Evolutionary conservation across 768 basidiomycete species (phyloP).

Genomic region (Podaxis sp.): DNA sequence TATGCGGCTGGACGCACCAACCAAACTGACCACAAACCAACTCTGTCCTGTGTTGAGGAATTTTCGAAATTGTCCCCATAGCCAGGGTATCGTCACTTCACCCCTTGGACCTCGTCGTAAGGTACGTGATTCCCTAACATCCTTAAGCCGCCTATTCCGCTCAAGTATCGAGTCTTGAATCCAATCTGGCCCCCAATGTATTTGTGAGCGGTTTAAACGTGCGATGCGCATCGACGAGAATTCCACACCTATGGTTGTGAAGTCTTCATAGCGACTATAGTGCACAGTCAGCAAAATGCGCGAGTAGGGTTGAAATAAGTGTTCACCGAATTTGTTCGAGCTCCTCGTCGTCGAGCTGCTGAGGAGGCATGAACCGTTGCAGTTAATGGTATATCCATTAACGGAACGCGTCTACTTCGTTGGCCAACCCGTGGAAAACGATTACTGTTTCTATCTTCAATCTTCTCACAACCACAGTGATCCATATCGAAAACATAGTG

Average conservation of each 20-base stretch:
- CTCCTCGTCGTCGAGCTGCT: constrained; percentile 60
- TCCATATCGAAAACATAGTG: not conserved
- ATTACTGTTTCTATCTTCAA: not conserved
- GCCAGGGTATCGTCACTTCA: constrained; percentile 47
- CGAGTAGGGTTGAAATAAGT: not conserved
- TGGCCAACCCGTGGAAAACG: constrained; percentile 1
- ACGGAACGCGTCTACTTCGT: not conserved
- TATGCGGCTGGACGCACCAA: constrained; percentile 56
- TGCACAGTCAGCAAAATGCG: constrained; percentile 11
- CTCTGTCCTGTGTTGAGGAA: constrained; percentile 72
- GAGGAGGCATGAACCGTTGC: constrained; percentile 32
- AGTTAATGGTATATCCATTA: not conserved
- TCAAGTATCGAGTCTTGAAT: constrained; percentile 93
- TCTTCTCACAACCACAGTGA: not conserved
- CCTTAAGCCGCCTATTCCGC: constrained; percentile 69
- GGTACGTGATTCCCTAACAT: constrained; percentile 41
- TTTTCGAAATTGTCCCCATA: constrained; percentile 59
- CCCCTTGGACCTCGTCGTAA: constrained; percentile 43
- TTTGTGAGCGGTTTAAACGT: constrained; percentile 3
- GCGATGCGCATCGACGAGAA: not conserved
- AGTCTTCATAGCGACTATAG: constrained; percentile 87
- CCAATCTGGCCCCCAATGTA: constrained; percentile 63
- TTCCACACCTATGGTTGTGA: constrained; percentile 82
- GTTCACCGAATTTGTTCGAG: constrained; percentile 61
- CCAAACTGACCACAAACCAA: constrained; percentile 88